Percentiles rank a stretch among this genome's conserved stretches.
phyloP scores from a whole-genome alignment of 1,284 basidiomycete species.

The Sporisorium iseilematis-ciliati region DNA sequence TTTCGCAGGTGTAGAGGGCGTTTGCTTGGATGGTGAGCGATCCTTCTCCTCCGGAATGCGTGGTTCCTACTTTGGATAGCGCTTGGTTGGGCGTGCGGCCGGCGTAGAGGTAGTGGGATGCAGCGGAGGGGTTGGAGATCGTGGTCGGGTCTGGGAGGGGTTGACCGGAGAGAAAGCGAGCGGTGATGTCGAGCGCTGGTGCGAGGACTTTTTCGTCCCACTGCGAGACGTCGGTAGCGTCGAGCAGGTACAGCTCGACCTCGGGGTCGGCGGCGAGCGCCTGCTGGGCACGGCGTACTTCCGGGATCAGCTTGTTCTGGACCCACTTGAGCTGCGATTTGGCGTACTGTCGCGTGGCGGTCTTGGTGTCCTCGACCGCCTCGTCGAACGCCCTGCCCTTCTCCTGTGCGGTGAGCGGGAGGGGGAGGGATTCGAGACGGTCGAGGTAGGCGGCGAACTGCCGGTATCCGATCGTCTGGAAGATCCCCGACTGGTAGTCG shows the following conservation, averaged over 20 bases:
- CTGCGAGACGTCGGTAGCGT: constrained; percentile 75
- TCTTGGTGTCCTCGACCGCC: constrained; percentile 84
- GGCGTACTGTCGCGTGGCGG: constrained; percentile 89
- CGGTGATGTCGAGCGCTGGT: constrained; percentile 57
- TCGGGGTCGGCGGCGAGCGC: constrained; percentile 9
- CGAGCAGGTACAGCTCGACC: constrained; percentile 75
- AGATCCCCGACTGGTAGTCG: constrained; percentile 80
- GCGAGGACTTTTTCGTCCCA: constrained; percentile 73
- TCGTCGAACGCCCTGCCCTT: constrained; percentile 71
- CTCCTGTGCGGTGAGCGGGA: constrained; percentile 1
- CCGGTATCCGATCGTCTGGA: constrained; percentile 94
- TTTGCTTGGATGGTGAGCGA: constrained; percentile 36
- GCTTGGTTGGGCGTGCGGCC: constrained; percentile 66
- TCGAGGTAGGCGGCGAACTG: constrained; percentile 82
- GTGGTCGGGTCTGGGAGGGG: constrained; percentile 76
- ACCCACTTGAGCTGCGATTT: constrained; percentile 94
- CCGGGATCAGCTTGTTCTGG: constrained; percentile 87
- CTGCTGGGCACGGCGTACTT: constrained; percentile 71
- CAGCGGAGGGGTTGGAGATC: constrained; percentile 75
- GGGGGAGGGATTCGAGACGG: constrained; percentile 64
- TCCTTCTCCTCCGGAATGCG: constrained; percentile 35
- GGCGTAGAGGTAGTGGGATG: constrained; percentile 70
- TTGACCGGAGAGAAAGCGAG: constrained; percentile 74
- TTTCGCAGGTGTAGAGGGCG: constrained; percentile 73
- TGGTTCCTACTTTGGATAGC: constrained; percentile 73